Evolutionary conservation across 2,329 filamentous ascomycete species (phyloP), one percentile per base, ranked within the genome.

Genomic region (Ophiosphaerella korrae): DNA sequence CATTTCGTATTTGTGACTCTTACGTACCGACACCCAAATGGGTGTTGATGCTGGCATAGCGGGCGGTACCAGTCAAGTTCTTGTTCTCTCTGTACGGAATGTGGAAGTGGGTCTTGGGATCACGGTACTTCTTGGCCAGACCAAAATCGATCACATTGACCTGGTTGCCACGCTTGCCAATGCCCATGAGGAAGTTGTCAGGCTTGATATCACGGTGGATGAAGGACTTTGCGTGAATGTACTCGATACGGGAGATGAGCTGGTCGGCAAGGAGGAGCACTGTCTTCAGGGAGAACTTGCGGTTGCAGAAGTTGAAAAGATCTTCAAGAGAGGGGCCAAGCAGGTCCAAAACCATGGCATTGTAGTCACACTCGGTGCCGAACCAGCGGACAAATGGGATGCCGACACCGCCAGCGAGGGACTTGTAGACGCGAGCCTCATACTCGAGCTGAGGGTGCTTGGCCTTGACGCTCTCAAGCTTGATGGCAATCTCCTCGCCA

Each of bases 61-160:
- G 93, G 68, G 94, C 94, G 69, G 94, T 99, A 76, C 94, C 94
- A 47, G 94, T 99, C 78, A 99, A 82, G 85, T 97, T 97, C 89
- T 99, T 97, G 88, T 97, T 97, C 90, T 97, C 94, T 80, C 94
- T 88, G 84, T 99, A 97, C 40, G 94, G 94, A 57, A 97, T 99
- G 79, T 99, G 94, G 82, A 97, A 97, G 80, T 97, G 93, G 53
- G 94, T 97, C 88, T 99, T 99, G 54, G 94, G 94, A 82, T 97
- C 94, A 64, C 94, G 89, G 82, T 97, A 99, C 82, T 97, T 97
- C 89, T 97, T 99, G 74, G 94, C 94, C 63, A 99, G 82, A 83
- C 94, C 94, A 68, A 99, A 99, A 78, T 97, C 94, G 67, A 99
- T 97, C 42, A 97, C 93, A 68, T 97, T 97, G 82, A 99, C 93